phyloP scores from a whole-genome alignment of 768 basidiomycete genomes.

The Saitozyma podzolica region DNA sequence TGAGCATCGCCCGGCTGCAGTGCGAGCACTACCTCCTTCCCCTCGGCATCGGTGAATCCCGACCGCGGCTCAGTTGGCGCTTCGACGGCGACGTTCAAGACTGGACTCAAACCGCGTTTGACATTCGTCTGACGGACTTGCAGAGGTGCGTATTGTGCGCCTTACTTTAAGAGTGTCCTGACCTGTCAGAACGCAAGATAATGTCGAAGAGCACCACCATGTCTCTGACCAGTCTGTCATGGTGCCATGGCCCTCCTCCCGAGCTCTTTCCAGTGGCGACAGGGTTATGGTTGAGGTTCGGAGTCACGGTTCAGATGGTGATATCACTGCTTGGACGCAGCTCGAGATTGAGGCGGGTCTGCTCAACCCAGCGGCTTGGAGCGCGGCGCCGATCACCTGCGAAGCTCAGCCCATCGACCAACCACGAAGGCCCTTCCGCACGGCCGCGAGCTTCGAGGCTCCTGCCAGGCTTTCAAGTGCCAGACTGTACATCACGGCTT shows the following conservation, averaged over 20 bases:
- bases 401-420: conserved; percentile 7
- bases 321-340: conserved; percentile 24
- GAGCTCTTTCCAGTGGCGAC: conserved; percentile 28
- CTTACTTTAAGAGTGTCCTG: not conserved
- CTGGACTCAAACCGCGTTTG: conserved; percentile 41
- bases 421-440: conserved; percentile 30
- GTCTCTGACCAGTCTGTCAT: conserved; percentile 24
- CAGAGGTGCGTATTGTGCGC: conserved; percentile 9
- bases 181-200: too few relatives aligned
- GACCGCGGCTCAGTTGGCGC: conserved; percentile 45
- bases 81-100: conserved; percentile 21
- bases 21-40: conserved; percentile 30
- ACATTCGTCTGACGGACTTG: conserved; percentile 13
- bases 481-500: conserved; percentile 39
- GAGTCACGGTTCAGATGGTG: conserved; percentile 17
- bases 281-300: conserved; percentile 19
- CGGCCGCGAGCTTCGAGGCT: conserved; percentile 23
- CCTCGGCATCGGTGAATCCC: conserved; percentile 25
- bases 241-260: conserved; percentile 41
- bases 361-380: conserved; percentile 29
- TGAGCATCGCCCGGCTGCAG: too few relatives aligned
- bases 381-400: conserved; percentile 19
- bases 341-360: conserved; percentile 33
- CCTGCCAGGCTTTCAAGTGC: not conserved
- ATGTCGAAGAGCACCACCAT: too few relatives aligned